A percentile compares a stretch with the other conserved stretches of the same genome.
Conservation (phyloP, 805 yeast species). For the Starmerella stellata region DNA sequence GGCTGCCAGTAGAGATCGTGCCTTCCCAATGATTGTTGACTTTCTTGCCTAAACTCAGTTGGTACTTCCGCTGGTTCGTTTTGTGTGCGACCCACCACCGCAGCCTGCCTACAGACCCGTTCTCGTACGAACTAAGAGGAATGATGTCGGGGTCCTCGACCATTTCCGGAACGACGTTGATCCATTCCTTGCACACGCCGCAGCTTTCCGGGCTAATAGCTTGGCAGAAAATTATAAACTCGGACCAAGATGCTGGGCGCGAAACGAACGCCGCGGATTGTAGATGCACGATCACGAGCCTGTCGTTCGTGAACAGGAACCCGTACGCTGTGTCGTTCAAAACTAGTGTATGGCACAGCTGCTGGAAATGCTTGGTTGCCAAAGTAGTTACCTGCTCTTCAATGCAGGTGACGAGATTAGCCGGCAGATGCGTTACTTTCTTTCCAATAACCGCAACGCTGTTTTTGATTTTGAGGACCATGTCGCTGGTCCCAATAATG, state of each 20-base stretch:
- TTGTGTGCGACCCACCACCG: constrained; percentile 12
- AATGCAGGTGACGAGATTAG: not conserved
- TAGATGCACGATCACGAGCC: constrained; percentile 11
- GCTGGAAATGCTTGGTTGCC: constrained; percentile 2
- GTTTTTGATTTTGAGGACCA: not conserved
- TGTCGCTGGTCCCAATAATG: not conserved
- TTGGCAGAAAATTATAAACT: not conserved
- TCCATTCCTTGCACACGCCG: not conserved
- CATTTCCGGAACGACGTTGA: constrained; percentile 2
- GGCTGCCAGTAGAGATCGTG: not conserved
- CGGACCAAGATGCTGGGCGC: not conserved
- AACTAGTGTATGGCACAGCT: constrained; percentile 11
- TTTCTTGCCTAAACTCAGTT: not conserved
- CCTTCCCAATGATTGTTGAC: not conserved
- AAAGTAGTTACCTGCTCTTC: not conserved
- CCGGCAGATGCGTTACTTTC: not conserved
- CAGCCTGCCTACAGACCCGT: constrained; percentile 4
- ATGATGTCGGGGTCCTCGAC: constrained; percentile 7
- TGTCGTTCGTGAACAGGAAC: constrained; percentile 10
- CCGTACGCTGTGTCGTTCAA: constrained; percentile 16
- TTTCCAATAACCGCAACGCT: not conserved
- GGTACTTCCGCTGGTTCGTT: not conserved
- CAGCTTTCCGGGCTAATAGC: not conserved
- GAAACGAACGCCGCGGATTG: not conserved
- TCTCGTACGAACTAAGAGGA: constrained; percentile 9